phyloP scores from a whole-genome alignment of 345 rosid genomes.

The Brassica napus region DNA sequence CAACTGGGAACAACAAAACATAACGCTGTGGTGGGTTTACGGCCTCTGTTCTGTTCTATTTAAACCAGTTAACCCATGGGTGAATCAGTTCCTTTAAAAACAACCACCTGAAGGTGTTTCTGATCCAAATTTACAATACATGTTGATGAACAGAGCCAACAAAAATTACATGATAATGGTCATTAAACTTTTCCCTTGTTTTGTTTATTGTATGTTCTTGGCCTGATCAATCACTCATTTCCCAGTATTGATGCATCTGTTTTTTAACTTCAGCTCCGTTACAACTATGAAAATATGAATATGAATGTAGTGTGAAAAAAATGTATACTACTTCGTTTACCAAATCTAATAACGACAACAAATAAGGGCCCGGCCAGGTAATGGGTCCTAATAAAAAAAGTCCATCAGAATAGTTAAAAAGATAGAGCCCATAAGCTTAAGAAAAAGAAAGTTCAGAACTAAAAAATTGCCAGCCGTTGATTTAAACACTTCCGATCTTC shows the following conservation, averaged over 20 bases:
- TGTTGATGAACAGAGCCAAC: constrained; percentile 13
- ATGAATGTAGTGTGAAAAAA: neutral
- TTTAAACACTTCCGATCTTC: neutral
- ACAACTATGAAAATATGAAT: neutral
- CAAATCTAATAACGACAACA: neutral
- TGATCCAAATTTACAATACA: constrained; percentile 30
- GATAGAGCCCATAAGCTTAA: neutral
- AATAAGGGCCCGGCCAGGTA: neutral
- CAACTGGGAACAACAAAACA: constrained; percentile 13
- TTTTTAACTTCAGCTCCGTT: neutral
- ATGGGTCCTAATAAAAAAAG: neutral
- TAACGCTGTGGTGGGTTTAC: constrained; percentile 7
- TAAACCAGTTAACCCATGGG: constrained; percentile 18
- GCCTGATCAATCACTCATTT: constrained; percentile 3
- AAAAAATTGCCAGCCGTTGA: neutral
- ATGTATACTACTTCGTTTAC: neutral
- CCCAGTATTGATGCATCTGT: neutral
- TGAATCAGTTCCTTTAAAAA: neutral
- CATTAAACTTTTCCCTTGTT: neutral
- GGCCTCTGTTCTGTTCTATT: constrained; percentile 2
- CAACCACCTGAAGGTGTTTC: constrained; percentile 25
- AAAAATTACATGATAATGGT: constrained; percentile 14
- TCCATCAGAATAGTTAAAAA: neutral
- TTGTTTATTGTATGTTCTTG: constrained; percentile 9
- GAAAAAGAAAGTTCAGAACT: neutral